Evolutionary conservation across 108 stramenopile species (phyloP), one percentile per base, ranked within the genome.

Genomic region (Nitzschia sp.): DNA sequence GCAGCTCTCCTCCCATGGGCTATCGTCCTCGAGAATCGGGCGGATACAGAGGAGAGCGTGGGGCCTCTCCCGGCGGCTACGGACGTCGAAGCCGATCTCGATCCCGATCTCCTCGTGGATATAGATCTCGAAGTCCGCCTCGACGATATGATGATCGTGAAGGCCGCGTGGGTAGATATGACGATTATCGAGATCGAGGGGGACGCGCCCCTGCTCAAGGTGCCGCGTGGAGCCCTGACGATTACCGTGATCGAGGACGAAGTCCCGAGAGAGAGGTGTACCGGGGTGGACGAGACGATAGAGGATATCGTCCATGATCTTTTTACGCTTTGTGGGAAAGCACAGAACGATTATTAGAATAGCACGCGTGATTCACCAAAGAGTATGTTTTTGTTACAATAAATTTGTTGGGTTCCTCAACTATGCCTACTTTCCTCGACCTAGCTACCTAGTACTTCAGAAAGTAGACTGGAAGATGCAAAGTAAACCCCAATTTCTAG

Each of bases 41-140:
- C 29, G 68, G 58, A 9, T 36, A 59, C 38, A 46, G 63, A 34
- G 51, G 58, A 18, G 59, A 59, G 19, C 71, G 65, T 30, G 71
- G 62, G 38, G 72, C 68, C 27, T 58, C 67, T 17, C 71, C 80
- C 3, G 66, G 67, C 64, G 55, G 54, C 64, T 64, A 61, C 46
- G 69, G 63, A 26, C 68, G 76, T 33, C 76, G 76, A 15, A 77
- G 76, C 35, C 76, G 76, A 24, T 77, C 76, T 45, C 68, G 68
- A 17, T 64, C 69, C 1, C 68, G 57, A 35, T 59, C 72, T 1
- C 64, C 72, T 6, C 64, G 29, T 25, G 61, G 73, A 23, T 70
- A 68, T 19, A 77, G 80, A 62, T 56, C 76, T 59, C 70, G 82
- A 27, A 76, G 78, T 48, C 77, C 80, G 26, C 77, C 71, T 42